These are phyloP conservation scores for Exophiala spinifera DNA, from an alignment of 2,329 filamentous ascomycete genomes.

Conservation along the genomic window DNA sequence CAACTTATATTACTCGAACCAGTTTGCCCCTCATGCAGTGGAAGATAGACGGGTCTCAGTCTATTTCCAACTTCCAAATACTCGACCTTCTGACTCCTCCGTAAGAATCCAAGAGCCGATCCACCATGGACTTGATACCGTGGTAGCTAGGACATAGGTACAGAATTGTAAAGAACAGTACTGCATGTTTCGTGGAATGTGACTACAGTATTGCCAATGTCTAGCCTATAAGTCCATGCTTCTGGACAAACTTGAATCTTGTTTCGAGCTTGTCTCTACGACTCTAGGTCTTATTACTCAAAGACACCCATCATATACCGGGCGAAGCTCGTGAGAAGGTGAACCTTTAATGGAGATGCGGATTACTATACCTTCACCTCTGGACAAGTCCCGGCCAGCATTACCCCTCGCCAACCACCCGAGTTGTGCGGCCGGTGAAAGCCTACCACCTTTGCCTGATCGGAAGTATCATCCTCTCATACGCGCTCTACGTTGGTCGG, in stretches of 20 bases:
- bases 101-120: background rate
- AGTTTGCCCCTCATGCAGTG: background rate
- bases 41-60: background rate
- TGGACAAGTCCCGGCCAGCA: background rate
- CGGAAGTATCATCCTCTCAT: slow-evolving; percentile 30
- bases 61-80: background rate
- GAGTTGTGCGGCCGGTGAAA: background rate
- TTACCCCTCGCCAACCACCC: background rate
- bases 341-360: background rate
- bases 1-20: slow-evolving; percentile 1
- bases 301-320: too few species aligned
- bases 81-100: background rate
- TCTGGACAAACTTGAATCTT: background rate
- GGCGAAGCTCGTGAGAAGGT: too few species aligned
- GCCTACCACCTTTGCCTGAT: slow-evolving; percentile 18
- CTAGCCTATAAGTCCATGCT: background rate
- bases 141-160: background rate
- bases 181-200: background rate
- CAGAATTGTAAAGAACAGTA: background rate
- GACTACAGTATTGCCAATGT: background rate
- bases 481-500: slow-evolving; percentile 36
- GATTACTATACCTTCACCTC: background rate
- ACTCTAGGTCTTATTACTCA: background rate
- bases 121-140: background rate
- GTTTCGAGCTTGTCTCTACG: background rate